Evolutionary conservation across 2,329 filamentous ascomycete genomes (phyloP).

Genomic region (Sporothrix luriei): DNA sequence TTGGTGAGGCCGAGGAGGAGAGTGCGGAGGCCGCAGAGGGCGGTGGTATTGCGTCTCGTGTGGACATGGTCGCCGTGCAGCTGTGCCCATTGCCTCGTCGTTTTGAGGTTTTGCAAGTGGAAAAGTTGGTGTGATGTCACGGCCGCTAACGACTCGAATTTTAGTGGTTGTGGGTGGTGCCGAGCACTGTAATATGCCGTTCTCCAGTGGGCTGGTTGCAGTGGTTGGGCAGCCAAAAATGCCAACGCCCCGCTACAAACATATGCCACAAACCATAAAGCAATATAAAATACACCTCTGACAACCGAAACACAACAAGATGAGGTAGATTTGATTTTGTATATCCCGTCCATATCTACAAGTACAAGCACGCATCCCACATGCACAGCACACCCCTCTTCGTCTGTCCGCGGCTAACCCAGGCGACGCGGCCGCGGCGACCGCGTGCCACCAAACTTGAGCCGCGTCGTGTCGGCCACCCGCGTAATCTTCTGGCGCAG

Average conservation of each 20-base stretch:
- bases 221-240: neutral
- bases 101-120: neutral
- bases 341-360: constrained; percentile 16
- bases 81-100: constrained; percentile 16
- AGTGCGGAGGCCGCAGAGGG: neutral
- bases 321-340: neutral
- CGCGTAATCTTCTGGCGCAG: constrained; percentile 74
- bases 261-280: constrained; percentile 22
- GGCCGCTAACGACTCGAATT: constrained; percentile 5
- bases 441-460: constrained; percentile 95
- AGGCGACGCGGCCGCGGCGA: constrained; percentile 82
- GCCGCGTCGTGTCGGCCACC: constrained; percentile 80
- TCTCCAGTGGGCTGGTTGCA: neutral
- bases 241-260: constrained; percentile 19
- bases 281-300: neutral
- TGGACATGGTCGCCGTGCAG: constrained; percentile 24
- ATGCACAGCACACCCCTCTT: neutral
- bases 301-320: neutral
- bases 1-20: neutral
- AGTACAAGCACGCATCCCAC: neutral
- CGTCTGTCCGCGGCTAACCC: constrained; percentile 49
- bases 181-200: constrained; percentile 9
- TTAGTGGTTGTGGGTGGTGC: neutral
- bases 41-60: constrained; percentile 26
- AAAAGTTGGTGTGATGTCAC: constrained; percentile 5